Percentiles rank a stretch among this genome's conserved stretches.
These are phyloP conservation scores for Rhodotorula sphaerocarpa DNA, from an alignment of 768 basidiomycete species.

Conservation along the genomic window DNA sequence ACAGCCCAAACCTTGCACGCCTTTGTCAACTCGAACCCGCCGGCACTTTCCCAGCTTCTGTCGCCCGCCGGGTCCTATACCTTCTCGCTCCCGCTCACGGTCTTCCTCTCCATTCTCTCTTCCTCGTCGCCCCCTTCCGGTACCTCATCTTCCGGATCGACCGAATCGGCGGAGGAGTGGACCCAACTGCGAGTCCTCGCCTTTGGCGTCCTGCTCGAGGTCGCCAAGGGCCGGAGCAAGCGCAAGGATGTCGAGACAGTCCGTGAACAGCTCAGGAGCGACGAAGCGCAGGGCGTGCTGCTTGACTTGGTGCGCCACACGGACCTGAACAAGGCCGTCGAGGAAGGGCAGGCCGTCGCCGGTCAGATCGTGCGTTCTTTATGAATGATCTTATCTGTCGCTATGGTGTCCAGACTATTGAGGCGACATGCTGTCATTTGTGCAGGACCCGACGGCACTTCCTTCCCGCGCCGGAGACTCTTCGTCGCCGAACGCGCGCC, in stretches of 20 bases:
- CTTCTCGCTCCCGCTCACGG: conserved; percentile 23
- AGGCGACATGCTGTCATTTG: no score
- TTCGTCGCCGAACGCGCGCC: conserved; percentile 5
- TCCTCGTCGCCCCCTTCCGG: conserved; percentile 2
- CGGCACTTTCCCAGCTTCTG: conserved; percentile 20
- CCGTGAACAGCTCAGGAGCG: conserved; percentile 2
- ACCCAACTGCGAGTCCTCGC: conserved; percentile 25
- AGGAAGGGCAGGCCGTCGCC: neutral
- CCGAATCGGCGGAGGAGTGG: conserved; percentile 8
- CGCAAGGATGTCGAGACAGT: conserved; percentile 22
- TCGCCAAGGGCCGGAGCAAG: conserved; percentile 25
- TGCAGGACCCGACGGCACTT: conserved; percentile 28
- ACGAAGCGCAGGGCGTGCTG: conserved; percentile 9
- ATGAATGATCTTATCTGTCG: no score
- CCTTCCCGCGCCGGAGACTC: neutral
- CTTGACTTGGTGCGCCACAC: conserved; percentile 4
- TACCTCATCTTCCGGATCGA: neutral
- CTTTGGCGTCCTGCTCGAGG: conserved; percentile 28
- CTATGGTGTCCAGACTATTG: no score
- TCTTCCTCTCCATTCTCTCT: conserved; percentile 25
- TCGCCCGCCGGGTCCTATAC: conserved; percentile 2
- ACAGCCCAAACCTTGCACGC: conserved; percentile 32
- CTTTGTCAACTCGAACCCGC: conserved; percentile 25
- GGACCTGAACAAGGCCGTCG: neutral
- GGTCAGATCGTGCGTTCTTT: conserved; percentile 22